Evolutionary conservation across 2,329 filamentous ascomycete species (phyloP).

Genomic region (Cucurbitaria berberidis): DNA sequence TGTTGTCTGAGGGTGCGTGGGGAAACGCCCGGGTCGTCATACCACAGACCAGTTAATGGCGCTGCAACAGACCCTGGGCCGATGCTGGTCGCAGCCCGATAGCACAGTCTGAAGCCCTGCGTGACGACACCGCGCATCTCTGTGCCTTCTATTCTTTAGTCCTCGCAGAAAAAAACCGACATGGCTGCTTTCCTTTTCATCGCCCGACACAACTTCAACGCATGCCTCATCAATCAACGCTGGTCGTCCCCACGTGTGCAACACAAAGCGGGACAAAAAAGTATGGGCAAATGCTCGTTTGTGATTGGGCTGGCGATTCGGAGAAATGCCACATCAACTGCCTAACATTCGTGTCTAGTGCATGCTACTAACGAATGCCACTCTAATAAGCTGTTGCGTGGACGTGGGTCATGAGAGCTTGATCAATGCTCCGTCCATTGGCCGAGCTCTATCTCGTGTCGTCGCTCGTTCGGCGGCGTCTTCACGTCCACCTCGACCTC

Average conservation of each 20-base stretch:
- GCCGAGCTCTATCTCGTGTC: constrained; percentile 3
- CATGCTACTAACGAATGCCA: constrained; percentile 8
- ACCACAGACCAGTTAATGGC: constrained; percentile 28
- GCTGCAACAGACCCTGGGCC: constrained; percentile 22
- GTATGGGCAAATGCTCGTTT: constrained; percentile 8
- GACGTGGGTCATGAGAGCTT: not conserved
- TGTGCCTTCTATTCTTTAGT: no score
- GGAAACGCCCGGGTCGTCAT: constrained; percentile 36
- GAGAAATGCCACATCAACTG: constrained; percentile 14
- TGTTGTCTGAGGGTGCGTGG: constrained; percentile 31
- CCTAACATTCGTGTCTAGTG: constrained; percentile 6
- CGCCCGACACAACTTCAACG: not conserved
- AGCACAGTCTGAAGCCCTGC: constrained; percentile 11
- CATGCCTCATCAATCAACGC: constrained; percentile 2
- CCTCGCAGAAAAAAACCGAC: not conserved
- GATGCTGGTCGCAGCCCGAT: constrained; percentile 19
- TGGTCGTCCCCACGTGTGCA: constrained; percentile 7
- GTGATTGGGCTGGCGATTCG: constrained; percentile 12
- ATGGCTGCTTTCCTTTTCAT: not conserved
- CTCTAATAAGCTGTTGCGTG: constrained; percentile 2
- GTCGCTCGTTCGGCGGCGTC: constrained; percentile 12
- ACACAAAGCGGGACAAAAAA: not conserved
- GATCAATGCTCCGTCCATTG: not conserved
- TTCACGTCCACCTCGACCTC: constrained; percentile 14
- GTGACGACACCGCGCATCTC: constrained; percentile 13